Base-by-base conservation (phyloP, 805 yeast species). In the Cyberlindnera sargentensis region DNA sequence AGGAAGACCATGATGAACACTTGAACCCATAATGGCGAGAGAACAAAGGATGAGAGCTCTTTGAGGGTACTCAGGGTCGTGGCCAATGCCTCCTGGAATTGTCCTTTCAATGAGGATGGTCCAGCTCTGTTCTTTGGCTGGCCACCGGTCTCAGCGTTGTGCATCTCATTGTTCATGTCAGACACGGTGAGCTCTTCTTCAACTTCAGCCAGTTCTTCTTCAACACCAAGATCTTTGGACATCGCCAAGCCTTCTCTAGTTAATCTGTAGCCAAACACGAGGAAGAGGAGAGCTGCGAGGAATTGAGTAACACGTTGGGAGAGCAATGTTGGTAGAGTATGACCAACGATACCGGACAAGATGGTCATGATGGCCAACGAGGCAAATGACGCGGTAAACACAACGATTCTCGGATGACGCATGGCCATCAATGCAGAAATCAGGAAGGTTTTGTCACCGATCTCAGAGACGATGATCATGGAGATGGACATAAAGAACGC, bases 341-440 rank as follows among this genome's bases (percentile, higher is more conserved):
- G 96, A 32, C 99, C 99, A 25, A 90, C 82, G 25, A 87, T 54
- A 48, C 96, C 98, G 6, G 95, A 86, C 47, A 93, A 72, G 8
- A 93, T 70, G 2, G 99, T 89, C 99, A 93, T 93, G 43, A 93
- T 63, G 4, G 79, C 86, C 56, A 93, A 73, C 2, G 98, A 88
- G 10, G 84, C 62, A 51, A 88, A 87, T 4, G 96, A 93, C 11
- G 96, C 81, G 7, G 87, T 71, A 61, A 93, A 91, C n/a, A 93
- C 98, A 38, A 87, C 72, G 57, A 75, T 56, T 56, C 95, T 75
- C 20, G 90, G 78, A 64, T 89, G 82, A 60, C 87, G 85, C 98
- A 93, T 93, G 29, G 98, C 96, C 96, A 93, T 90, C 51, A 93
- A 72, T 2, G 97, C 98, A 31, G 99, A 97, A 55, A 93, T 88